Evolutionary conservation across 2,329 filamentous ascomycete species (phyloP), one percentile per base, ranked within the genome.

Genomic region (Bipolaris gigantea): DNA sequence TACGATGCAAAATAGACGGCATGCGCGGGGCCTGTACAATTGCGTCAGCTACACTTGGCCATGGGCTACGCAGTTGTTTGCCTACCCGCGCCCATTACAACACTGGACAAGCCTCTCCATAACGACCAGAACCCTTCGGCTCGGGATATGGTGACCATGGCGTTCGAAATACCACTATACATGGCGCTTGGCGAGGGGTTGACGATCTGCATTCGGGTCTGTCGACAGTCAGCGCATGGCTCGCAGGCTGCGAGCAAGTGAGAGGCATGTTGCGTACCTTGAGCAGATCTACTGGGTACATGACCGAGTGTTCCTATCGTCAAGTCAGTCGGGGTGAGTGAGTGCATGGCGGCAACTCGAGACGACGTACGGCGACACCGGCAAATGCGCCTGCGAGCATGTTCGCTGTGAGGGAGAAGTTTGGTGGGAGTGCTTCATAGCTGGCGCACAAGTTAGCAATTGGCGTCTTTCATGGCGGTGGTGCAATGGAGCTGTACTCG

Each of bases 1-100:
- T 97, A 99, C 36, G 94, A 97, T 50, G 92, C 93, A 76, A 99
- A 99, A 76, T 99, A 97, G 54, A 99, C 92, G 40, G 94, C 94
- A 72, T 99, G 94, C 57, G 94, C 94, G 65, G 94, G 94, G 62
- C 93, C 93, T 96, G 67, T 45, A 57, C 64, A n/a, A 16, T 40
- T 25, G n/a, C 49, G 71, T 74, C 64, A 63, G 64, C 63, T 63
- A 58, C 58, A 23, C 50, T 35, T 43, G 33, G 39, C 45, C 25
- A 38, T 42, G 27, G 16, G 32, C 45, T 39, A 27, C 35, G 45
- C 43, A 39, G 21, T 40, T 42, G 30, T 50, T 42, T 49, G 71
- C 76, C 44, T 50, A 96, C 92, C 93, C 73, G 94, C 94, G 73
- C 94, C 94, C 44, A 97, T 84, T 59, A 97, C 89, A 50, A 99